Evolutionary conservation across 2,329 filamentous ascomycete species (phyloP), one percentile per base, ranked within the genome.

Genomic region (Penicillium sclerotiorum): DNA sequence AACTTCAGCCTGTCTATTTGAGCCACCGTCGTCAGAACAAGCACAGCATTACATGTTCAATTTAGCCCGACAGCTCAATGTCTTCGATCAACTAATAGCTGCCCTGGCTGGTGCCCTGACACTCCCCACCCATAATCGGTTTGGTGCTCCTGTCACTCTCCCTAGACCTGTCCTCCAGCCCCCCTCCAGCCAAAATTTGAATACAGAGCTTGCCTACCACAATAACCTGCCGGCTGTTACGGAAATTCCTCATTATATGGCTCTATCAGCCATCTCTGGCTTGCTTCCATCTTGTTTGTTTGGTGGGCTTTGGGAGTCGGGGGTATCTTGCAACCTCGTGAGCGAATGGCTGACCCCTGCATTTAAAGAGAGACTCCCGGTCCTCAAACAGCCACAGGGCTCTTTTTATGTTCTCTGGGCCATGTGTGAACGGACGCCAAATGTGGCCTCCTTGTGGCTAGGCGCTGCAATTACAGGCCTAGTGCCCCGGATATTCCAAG

Each of bases 71-170:
- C 21, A 40, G 22, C 32, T 52, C 30, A 17, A 55, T 50, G 43
- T 46, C 25, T 49, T 55, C 32, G 52, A 57, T 42, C 55, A 57
- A 33, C 28, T 57, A 18, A 47, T 50, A 37, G 38, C 39, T 37
- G 55, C 52, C 7, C 45, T 57, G 25, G 30, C 32, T 20, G 55
- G 45, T 18, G 40, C 46, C 11, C 32, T 57, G 13, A 55, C 49
- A 21, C 37, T 57, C 25, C 55, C 52, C 33, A n/a, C n/a, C 8
- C 45, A 49, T 32, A 38, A 45, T 33, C 33, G 52, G 32, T 52
- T 52, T 20, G 49, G 55, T 40, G 47, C 53, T 8, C 44, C 45
- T 22, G 37, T 56, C 21, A 35, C 13, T 12, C 32, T 56, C 11
- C 50, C 50, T 36, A 11, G 32, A 27, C 50, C 50, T 13, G 15